Evolutionary conservation across 73 alveolate species (phyloP).

Genomic region (Paramecium biaurelia): DNA sequence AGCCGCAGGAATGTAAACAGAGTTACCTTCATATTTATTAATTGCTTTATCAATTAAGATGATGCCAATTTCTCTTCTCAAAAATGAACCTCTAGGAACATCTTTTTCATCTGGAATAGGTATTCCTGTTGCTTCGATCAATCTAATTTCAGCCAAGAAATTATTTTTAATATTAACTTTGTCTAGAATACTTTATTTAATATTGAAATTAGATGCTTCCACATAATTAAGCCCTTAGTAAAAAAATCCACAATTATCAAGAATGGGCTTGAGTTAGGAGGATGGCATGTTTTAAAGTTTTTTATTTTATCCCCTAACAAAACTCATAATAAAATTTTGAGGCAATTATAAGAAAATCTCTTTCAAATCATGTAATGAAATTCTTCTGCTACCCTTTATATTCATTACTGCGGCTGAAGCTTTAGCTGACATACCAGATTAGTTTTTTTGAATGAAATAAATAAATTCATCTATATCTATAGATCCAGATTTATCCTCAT

Average conservation of each 20-base stretch:
- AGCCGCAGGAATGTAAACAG: conserved; percentile 42
- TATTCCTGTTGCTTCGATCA: conserved; percentile 58
- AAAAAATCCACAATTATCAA: conserved; percentile 53
- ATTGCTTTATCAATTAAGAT: conserved; percentile 29
- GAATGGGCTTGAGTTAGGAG: neutral
- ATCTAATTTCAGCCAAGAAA: conserved; percentile 21
- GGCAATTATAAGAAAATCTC: conserved; percentile 39
- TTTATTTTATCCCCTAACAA: conserved; percentile 48
- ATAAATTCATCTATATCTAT: conserved; percentile 63
- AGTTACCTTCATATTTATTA: conserved; percentile 34
- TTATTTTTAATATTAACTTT: conserved; percentile 29
- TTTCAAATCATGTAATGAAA: conserved; percentile 52
- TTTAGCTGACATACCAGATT: conserved; percentile 47
- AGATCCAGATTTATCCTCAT: conserved; percentile 58
- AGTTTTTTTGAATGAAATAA: conserved; percentile 30
- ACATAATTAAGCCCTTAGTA: conserved; percentile 2
- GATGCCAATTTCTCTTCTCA: conserved; percentile 54
- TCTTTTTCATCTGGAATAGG: conserved; percentile 63
- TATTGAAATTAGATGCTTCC: neutral
- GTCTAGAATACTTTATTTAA: conserved; percentile 36
- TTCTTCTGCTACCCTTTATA: conserved; percentile 46
- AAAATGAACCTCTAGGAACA: neutral
- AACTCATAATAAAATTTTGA: conserved; percentile 38
- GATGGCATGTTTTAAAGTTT: conserved; percentile 49
- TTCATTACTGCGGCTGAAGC: conserved; percentile 53